Evolutionary conservation across 441 rosid genomes (phyloP).

Genomic region (Omphalea diandra): DNA sequence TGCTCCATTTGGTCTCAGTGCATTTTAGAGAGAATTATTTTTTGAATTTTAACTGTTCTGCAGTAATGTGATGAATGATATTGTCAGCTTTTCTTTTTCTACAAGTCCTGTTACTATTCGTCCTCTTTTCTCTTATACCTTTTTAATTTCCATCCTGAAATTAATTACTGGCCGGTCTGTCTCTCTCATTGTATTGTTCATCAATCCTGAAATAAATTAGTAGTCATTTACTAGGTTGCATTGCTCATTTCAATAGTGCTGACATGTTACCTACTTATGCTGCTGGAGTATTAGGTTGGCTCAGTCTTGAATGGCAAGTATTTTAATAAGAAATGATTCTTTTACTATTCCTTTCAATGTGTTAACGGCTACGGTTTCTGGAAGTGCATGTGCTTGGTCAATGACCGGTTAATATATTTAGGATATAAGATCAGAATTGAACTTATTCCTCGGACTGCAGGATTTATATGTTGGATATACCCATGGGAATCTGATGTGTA

Average conservation of each 20-base stretch:
- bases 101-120: background rate
- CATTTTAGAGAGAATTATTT: conserved; percentile 1
- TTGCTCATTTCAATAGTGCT: background rate
- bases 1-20: background rate
- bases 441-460: background rate
- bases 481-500: background rate
- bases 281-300: background rate
- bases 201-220: background rate
- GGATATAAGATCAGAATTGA: conserved; percentile 10
- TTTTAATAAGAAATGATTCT: background rate
- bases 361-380: too few species aligned
- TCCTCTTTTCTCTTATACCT: background rate
- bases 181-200: background rate
- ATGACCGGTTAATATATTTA: background rate
- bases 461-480: background rate
- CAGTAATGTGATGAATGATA: background rate
- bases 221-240: background rate
- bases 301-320: background rate
- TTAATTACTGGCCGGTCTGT: background rate
- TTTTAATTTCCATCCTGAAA: background rate
- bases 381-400: background rate
- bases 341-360: background rate
- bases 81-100: background rate
- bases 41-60: background rate
- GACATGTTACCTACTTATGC: background rate